These are phyloP conservation scores for Chloromonas sp. DNA, from an alignment of 163 green algal genomes.

Conservation along the genomic window DNA sequence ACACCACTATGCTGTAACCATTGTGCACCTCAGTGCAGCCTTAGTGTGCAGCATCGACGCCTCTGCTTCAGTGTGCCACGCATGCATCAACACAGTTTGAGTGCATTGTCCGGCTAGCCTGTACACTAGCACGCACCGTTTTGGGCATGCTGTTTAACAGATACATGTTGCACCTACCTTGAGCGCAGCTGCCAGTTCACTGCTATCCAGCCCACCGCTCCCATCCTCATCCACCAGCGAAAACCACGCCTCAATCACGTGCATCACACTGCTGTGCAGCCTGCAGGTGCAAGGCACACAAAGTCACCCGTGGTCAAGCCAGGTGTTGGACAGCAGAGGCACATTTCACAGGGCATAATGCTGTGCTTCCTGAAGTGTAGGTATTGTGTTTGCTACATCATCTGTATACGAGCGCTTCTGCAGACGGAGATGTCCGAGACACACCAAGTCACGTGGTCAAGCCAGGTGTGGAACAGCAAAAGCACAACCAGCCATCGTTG, in stretches of 20 bases:
- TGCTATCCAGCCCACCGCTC: conserved; percentile 18
- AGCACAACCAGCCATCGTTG: no score
- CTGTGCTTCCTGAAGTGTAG: no score
- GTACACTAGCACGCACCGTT: background rate
- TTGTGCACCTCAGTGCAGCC: background rate
- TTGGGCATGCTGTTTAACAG: background rate
- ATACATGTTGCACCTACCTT: conserved; percentile 1
- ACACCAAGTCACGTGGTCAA: background rate
- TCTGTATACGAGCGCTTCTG: background rate
- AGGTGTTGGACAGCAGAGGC: no score
- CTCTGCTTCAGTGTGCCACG: no score
- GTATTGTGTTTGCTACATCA: no score
- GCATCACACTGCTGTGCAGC: conserved; percentile 17
- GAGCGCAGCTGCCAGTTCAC: conserved; percentile 15
- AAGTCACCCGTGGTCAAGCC: background rate
- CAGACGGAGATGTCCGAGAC: background rate
- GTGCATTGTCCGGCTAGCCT: background rate
- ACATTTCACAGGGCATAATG: no score
- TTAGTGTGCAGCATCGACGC: background rate
- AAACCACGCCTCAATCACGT: conserved; percentile 29
- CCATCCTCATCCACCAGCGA: conserved; percentile 29
- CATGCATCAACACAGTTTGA: no score
- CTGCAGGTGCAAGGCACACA: background rate
- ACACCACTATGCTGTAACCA: background rate
- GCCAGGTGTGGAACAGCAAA: no score